Evolutionary conservation across 345 rosid species (phyloP), one percentile per base, ranked within the genome.

Genomic region (Ceriops tagal): DNA sequence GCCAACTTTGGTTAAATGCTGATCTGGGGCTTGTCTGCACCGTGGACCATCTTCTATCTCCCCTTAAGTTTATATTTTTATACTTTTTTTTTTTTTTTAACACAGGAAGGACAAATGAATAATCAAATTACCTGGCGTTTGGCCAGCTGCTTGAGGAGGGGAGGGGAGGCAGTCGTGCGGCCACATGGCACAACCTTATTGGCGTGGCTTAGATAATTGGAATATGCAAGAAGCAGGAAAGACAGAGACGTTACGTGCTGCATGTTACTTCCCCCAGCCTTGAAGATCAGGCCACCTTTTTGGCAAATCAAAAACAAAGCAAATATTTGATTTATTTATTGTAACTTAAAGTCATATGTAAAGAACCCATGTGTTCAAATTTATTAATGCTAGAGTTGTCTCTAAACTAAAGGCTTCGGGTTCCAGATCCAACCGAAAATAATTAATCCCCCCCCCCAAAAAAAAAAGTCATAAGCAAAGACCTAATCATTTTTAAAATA

Each of bases 201-300:
- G 76, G 80, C 66, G 31, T 77, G 80, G 77, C 80, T 77, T 18
- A 77, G 77, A 63, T 77, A 77, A 59, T 72, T 72, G 20, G 77
- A 77, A 61, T 72, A 72, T 24, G 62, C 73, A 39, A 77, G 60
- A 37, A 77, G 73, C 22, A 77, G 73, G 70, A 77, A 77, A 28
- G 80, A 77, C 65, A 77, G 49, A n/a, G 80, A 77, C 43, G 80
- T 77, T 60, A 77, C 80, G 53, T 77, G 80, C 67, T 77, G 80
- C 80, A 77, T 77, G 76, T 77, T 77, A 72, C 80, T 77, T 55
- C 80, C 80, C 31, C 80, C 80, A 53, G 80, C 77, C 70, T 77
- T 77, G 66, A 77, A 77, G 57, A 77, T 77, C 67, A 77, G 31
- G 35, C 80, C 80, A 43, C 80, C 80, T 72, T 62, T 53, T 0